Evolutionary conservation across 148 eudicot species (phyloP).

Genomic region (Rhododendron williamsianum): DNA sequence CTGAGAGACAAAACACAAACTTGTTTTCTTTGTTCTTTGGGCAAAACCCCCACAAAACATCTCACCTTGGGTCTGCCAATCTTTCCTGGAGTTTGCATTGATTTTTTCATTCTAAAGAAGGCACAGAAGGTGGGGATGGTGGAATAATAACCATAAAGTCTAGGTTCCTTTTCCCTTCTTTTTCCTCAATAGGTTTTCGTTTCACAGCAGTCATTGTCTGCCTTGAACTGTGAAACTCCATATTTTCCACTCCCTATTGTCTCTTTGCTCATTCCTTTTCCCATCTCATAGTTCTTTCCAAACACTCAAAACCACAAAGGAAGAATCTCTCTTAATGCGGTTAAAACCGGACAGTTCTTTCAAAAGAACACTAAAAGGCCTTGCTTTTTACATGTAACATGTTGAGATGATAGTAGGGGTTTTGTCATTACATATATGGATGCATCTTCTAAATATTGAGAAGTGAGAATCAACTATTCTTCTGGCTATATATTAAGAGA

Average conservation of each 20-base stretch:
- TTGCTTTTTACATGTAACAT: background rate
- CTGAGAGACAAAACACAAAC: slow-evolving; percentile 29
- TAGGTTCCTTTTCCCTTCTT: slow-evolving; percentile 14
- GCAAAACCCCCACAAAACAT: slow-evolving; percentile 25
- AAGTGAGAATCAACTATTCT: background rate
- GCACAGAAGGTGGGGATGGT: slow-evolving; percentile 3
- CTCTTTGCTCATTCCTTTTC: slow-evolving; percentile 11
- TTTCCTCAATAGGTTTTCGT: slow-evolving; percentile 1
- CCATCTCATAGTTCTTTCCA: background rate
- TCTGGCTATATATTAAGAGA: background rate
- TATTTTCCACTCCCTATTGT: background rate
- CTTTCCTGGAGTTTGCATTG: slow-evolving; percentile 10
- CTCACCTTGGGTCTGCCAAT: slow-evolving; percentile 31
- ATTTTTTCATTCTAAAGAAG: background rate
- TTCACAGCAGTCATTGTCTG: slow-evolving; percentile 19
- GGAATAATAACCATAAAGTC: slow-evolving; percentile 9
- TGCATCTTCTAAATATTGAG: background rate
- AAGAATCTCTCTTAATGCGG: background rate
- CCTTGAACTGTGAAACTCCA: slow-evolving; percentile 11
- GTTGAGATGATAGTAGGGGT: background rate
- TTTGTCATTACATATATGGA: background rate
- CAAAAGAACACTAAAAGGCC: background rate
- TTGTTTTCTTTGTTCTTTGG: slow-evolving; percentile 14
- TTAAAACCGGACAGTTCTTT: slow-evolving; percentile 2
- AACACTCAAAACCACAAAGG: slow-evolving; percentile 6